These are phyloP conservation scores for Nothopassalora personata DNA, from an alignment of 2,329 filamentous ascomycete genomes.

Conservation along the genomic window DNA sequence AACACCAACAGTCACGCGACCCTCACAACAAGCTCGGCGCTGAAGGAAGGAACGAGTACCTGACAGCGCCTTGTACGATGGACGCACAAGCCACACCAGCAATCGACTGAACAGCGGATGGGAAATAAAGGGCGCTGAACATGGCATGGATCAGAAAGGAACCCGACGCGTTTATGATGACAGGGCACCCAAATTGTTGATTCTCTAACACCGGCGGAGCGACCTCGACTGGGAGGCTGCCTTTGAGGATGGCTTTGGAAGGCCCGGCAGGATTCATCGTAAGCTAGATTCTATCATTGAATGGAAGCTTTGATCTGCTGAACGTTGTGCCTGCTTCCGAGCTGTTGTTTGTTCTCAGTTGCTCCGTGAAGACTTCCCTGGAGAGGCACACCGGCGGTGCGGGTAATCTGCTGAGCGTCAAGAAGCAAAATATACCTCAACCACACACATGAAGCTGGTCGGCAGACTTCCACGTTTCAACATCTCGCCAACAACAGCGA, in stretches of 20 bases:
- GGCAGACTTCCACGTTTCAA: too few species aligned
- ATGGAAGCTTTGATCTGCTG: constrained; percentile 17
- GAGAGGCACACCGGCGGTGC: too few species aligned
- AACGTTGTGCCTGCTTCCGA: background rate
- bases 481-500: too few species aligned
- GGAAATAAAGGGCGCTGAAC: constrained; percentile 12
- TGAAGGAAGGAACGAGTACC: constrained; percentile 33
- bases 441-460: too few species aligned
- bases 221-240: constrained; percentile 10
- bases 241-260: constrained; percentile 24
- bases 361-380: too few species aligned
- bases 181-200: constrained; percentile 6
- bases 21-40: constrained; percentile 25
- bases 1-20: constrained; percentile 28
- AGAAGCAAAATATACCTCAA: too few species aligned
- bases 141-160: constrained; percentile 15
- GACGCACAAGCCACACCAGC: constrained; percentile 17
- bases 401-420: too few species aligned
- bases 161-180: constrained; percentile 10
- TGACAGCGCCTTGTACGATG: constrained; percentile 26
- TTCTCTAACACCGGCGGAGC: constrained; percentile 29
- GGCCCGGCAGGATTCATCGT: background rate
- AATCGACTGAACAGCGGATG: constrained; percentile 16
- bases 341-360: too few species aligned
- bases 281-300: constrained; percentile 12